Conservation (phyloP, 23 red algal genomes). For the Gracilaria domingensis region DNA sequence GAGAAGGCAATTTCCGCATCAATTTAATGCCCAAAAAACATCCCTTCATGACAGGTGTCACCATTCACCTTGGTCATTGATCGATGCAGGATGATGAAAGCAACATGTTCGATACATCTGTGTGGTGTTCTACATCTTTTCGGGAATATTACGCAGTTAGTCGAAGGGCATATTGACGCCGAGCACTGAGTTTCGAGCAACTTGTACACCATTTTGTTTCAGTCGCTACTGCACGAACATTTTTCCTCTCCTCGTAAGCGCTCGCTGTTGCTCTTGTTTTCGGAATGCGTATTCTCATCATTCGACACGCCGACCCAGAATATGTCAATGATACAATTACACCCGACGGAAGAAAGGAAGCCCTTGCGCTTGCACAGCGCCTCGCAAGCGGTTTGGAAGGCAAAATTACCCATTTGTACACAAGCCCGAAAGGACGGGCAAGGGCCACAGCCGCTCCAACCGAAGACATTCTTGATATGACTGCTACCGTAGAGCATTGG, state of each 20-base stretch:
- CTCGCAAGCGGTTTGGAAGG: constrained; percentile 66
- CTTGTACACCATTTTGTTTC: too few relatives aligned
- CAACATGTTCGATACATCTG: not conserved
- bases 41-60: constrained; percentile 24
- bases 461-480: constrained; percentile 62
- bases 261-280: too few relatives aligned
- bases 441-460: constrained; percentile 82
- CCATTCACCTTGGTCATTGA: not conserved
- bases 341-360: constrained; percentile 77
- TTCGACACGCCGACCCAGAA: constrained; percentile 98
- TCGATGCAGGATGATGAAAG: not conserved
- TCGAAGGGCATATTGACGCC: too few relatives aligned
- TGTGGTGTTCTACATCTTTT: not conserved
- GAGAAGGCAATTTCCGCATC: not conserved
- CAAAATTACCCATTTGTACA: constrained; percentile 75
- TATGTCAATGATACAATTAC: constrained; percentile 92
- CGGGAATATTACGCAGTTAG: too few relatives aligned
- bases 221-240: not conserved
- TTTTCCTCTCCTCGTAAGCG: too few relatives aligned
- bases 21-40: not conserved
- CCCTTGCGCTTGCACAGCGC: constrained; percentile 79
- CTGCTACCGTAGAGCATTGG: constrained; percentile 86
- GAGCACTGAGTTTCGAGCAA: too few relatives aligned
- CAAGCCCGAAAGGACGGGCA: constrained; percentile 91
- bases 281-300: constrained; percentile 91